Evolutionary conservation across 2,329 filamentous ascomycete species (phyloP).

Genomic region (Fusarium liriodendri): DNA sequence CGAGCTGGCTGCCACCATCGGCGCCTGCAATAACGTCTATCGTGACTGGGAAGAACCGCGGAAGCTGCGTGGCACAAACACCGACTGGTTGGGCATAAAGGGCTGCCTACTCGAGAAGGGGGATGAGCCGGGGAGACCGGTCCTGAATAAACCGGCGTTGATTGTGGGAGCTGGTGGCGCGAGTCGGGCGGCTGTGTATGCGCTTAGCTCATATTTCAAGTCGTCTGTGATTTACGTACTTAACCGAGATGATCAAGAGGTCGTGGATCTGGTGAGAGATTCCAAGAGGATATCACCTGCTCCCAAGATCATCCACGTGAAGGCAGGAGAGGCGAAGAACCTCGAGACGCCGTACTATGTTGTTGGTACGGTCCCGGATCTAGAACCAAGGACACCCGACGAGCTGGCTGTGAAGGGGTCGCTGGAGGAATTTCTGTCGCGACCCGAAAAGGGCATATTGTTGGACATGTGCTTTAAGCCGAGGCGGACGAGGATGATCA

Average conservation of each 20-base stretch:
- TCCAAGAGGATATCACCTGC: constrained; percentile 25
- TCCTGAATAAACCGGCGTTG: constrained; percentile 41
- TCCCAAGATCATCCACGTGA: constrained; percentile 46
- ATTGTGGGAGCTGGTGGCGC: constrained; percentile 57
- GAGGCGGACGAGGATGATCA: constrained; percentile 50
- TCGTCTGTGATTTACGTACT: constrained; percentile 50
- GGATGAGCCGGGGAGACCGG: constrained; percentile 11
- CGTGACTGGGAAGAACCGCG: constrained; percentile 33
- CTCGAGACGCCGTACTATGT: constrained; percentile 48
- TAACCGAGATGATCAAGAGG: constrained; percentile 46
- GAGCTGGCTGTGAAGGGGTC: constrained; percentile 44
- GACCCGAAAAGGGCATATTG: constrained; percentile 46
- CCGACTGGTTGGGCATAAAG: constrained; percentile 56
- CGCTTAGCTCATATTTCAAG: constrained; percentile 43
- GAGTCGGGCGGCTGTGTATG: constrained; percentile 53
- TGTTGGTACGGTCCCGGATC: constrained; percentile 53
- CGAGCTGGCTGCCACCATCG: constrained; percentile 48
- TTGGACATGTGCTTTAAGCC: constrained; percentile 58
- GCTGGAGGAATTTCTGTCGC: constrained; percentile 44
- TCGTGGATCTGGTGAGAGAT: constrained; percentile 42
- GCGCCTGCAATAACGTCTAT: constrained; percentile 53
- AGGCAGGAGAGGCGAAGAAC: constrained; percentile 39
- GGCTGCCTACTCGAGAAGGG: constrained; percentile 44
- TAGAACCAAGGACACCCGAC: constrained; percentile 44
- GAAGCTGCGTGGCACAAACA: constrained; percentile 53